These are phyloP conservation scores for Entrophospora sp. DNA, from an alignment of 192 early-diverging fungal genomes.

Conservation along the genomic window DNA sequence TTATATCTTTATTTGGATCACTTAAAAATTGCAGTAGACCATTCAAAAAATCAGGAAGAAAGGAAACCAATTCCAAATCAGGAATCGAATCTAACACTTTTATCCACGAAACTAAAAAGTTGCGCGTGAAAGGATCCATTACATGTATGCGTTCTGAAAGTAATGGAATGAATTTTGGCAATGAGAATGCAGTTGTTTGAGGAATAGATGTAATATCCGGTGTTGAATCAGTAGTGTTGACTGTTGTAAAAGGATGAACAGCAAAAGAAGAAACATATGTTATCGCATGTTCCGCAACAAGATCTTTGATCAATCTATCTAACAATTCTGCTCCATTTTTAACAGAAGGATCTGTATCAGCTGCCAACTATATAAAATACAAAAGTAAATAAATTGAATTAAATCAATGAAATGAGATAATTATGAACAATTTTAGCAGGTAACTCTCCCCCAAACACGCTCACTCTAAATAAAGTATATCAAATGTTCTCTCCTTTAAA, in stretches of 20 bases:
- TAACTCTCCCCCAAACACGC: too few species aligned
- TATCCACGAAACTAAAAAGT: constrained; percentile 95
- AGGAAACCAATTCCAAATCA: constrained; percentile 84
- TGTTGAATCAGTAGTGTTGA: constrained; percentile 23
- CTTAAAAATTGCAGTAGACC: constrained; percentile 82
- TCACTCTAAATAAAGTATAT: too few species aligned
- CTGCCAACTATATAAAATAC: constrained; percentile 57
- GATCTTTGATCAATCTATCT: constrained; percentile 92
- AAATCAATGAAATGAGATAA: too few species aligned
- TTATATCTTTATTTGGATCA: constrained; percentile 85
- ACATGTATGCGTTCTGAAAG: constrained; percentile 86
- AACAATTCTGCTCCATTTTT: constrained; percentile 92
- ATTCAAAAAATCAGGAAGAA: constrained; percentile 90
- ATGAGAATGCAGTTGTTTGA: constrained; percentile 69
- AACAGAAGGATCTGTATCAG: constrained; percentile 84
- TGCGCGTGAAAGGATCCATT: constrained; percentile 79
- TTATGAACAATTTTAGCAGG: too few species aligned
- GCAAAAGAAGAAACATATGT: constrained; percentile 54
- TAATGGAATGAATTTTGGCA: constrained; percentile 90
- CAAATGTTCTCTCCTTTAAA: too few species aligned
- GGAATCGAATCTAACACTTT: constrained; percentile 85
- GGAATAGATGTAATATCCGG: too few species aligned
- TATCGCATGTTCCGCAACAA: constrained; percentile 84
- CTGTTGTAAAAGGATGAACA: constrained; percentile 1
- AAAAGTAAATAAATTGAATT: too few species aligned